Evolutionary conservation across 768 basidiomycete species (phyloP).

Genomic region (Collybia sp.): DNA sequence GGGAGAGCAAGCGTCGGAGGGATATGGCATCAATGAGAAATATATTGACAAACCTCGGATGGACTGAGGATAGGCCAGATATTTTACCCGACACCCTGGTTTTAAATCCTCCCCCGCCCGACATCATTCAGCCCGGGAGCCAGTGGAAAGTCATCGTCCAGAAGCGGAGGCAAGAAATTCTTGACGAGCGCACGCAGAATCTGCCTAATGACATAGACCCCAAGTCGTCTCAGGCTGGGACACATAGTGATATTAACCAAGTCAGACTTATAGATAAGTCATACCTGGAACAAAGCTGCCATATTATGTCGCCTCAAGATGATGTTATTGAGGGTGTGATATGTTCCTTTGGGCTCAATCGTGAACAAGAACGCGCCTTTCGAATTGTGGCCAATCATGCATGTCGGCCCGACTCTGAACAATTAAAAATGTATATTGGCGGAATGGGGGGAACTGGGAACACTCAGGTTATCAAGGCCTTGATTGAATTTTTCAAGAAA

Average conservation of each 20-base stretch:
- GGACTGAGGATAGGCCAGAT: neutral
- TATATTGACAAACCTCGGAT: neutral
- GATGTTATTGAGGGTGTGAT: constrained; percentile 3
- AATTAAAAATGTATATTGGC: constrained; percentile 25
- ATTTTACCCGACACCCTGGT: neutral
- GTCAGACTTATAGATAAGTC: constrained; percentile 5
- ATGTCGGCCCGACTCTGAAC: neutral
- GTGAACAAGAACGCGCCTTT: constrained; percentile 26
- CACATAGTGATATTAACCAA: neutral
- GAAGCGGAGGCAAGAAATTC: neutral
- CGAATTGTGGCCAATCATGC: constrained; percentile 20
- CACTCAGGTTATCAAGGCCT: constrained; percentile 19
- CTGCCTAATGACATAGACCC: neutral
- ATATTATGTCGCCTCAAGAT: neutral
- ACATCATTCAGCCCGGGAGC: neutral
- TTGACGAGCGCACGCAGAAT: neutral
- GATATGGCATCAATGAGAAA: neutral
- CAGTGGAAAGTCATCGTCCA: neutral
- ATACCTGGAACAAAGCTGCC: constrained; percentile 6
- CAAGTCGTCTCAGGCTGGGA: neutral
- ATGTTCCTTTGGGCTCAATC: constrained; percentile 16
- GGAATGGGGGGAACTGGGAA: constrained; percentile 30
- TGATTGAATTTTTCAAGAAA: constrained; percentile 14
- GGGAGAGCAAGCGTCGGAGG: neutral
- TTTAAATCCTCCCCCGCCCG: neutral